Percentiles rank a stretch among this genome's conserved stretches.
Evolutionary conservation across 2,329 filamentous ascomycete genomes (phyloP).

Genomic region (Colletotrichum acutatum): DNA sequence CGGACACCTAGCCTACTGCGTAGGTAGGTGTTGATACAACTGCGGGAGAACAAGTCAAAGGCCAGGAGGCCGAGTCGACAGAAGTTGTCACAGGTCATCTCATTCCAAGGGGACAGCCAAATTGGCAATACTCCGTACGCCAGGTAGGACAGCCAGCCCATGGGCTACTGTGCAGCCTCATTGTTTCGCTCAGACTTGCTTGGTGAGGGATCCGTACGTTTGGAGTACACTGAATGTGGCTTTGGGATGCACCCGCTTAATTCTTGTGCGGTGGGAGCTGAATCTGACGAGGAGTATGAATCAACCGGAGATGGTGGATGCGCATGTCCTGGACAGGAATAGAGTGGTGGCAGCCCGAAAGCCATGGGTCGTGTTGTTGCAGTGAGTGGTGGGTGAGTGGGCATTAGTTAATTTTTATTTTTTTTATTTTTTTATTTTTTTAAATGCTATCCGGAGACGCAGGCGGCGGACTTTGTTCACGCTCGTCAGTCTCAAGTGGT

Average conservation of each 20-base stretch:
- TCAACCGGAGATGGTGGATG: slow-evolving; percentile 16
- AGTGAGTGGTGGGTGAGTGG: neutral
- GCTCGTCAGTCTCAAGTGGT: neutral
- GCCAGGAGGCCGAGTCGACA: neutral
- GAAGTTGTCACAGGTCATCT: neutral
- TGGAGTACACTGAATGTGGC: neutral
- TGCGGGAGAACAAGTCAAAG: slow-evolving; percentile 2
- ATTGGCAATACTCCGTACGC: neutral
- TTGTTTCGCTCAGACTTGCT: neutral
- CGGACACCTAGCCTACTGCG: neutral
- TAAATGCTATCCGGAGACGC: slow-evolving; percentile 5
- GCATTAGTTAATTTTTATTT: slow-evolving; percentile 15
- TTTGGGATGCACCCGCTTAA: slow-evolving; percentile 9
- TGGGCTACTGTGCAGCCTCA: neutral
- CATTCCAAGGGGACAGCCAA: neutral
- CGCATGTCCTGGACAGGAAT: slow-evolving; percentile 18
- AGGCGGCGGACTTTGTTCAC: neutral
- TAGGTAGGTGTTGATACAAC: neutral
- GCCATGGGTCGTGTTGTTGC: neutral
- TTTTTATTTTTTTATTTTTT: slow-evolving; percentile 32
- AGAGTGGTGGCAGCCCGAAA: neutral
- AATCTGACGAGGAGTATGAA: neutral
- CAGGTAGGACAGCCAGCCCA: neutral
- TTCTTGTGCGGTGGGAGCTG: slow-evolving; percentile 14
- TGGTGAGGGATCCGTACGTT: neutral